Conservation (phyloP, 441 rosid genomes). For the Bruguiera hainesii region DNA sequence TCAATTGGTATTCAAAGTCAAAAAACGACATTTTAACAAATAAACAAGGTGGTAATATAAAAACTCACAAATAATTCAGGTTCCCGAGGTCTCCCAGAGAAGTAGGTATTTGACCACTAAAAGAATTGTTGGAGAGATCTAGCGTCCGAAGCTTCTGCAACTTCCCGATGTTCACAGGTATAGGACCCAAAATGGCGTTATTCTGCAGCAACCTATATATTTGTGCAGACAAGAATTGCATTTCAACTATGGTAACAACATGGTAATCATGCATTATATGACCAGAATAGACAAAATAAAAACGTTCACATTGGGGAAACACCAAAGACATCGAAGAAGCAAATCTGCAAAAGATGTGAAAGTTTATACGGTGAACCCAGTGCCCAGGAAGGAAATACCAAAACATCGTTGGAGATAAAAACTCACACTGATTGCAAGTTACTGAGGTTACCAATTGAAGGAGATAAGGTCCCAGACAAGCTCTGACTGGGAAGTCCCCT, state of each 20-base stretch:
- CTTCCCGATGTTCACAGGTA: constrained; percentile 71
- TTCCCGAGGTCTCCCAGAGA: constrained; percentile 68
- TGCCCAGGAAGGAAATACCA: too few relatives aligned
- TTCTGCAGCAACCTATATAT: constrained; percentile 86
- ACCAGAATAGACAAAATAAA: neutral
- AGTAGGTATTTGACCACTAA: constrained; percentile 63
- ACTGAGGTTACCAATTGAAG: constrained; percentile 77
- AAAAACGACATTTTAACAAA: neutral
- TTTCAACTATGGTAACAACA: neutral
- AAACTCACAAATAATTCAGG: constrained; percentile 77
- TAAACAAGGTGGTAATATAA: constrained; percentile 10
- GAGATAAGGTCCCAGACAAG: constrained; percentile 82
- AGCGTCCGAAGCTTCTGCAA: constrained; percentile 79
- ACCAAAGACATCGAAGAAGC: neutral
- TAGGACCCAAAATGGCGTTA: constrained; percentile 74
- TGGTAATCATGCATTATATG: neutral
- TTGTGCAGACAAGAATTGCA: constrained; percentile 5
- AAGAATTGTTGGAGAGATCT: constrained; percentile 81
- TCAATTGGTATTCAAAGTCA: neutral
- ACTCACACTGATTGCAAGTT: constrained; percentile 82
- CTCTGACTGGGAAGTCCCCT: constrained; percentile 93
- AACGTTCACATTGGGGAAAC: neutral
- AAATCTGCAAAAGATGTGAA: neutral
- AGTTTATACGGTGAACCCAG: neutral
- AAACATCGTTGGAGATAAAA: constrained; percentile 2